Base-by-base conservation (phyloP, 2,329 filamentous ascomycete species). In the Colletotrichum orchidophilum region DNA sequence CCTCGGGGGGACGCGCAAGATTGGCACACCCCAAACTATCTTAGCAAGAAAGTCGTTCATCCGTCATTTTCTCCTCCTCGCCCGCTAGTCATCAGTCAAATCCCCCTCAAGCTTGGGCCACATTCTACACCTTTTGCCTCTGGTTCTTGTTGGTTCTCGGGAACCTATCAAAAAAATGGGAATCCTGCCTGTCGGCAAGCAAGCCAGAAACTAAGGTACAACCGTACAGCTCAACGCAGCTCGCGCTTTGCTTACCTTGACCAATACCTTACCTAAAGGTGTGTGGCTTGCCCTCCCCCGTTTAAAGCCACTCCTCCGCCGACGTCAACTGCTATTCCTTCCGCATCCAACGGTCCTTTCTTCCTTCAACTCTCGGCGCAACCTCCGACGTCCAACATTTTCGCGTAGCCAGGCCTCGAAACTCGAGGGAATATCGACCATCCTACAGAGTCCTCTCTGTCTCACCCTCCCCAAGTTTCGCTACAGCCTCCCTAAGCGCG, bases 1-100 rank as follows among this genome's bases (percentile, higher is more conserved):
- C 66, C 66, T 65, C 59, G 33, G 8, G 39, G 8, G 27, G 70
- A 65, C 66, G 70, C 66, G 70, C 70, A 72, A 72, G 59, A 72
- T 58, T 21, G 29, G 39, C 57, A 62, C 64, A 68, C 55, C 24
- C 42, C 39, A 31, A 42, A 27, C 64, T 46, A 18, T 55, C 42
- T 65, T 42, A 49, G 46, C 59, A 35, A 49, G 18, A 50, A 42
- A n/a, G 39, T 21, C n/a, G 59, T 71, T 71, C 68, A 67, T 71
- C 63, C 68, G 50, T 58, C 63, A 49, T 63, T 63, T 54, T 21
- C 59, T 42, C 35, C 31, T n/a, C 29, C 35, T 12, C 35, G 13
- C 21, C 42, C 39, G 26, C 58, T 39, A 61, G 26, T 31, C 39
- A 53, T 31, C 63, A 58, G n/a, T 70, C 55, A 39, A 50, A 53